These are phyloP conservation scores for Acacia pycnantha DNA, from an alignment of 331 rosid genomes.

Conservation along the genomic window DNA sequence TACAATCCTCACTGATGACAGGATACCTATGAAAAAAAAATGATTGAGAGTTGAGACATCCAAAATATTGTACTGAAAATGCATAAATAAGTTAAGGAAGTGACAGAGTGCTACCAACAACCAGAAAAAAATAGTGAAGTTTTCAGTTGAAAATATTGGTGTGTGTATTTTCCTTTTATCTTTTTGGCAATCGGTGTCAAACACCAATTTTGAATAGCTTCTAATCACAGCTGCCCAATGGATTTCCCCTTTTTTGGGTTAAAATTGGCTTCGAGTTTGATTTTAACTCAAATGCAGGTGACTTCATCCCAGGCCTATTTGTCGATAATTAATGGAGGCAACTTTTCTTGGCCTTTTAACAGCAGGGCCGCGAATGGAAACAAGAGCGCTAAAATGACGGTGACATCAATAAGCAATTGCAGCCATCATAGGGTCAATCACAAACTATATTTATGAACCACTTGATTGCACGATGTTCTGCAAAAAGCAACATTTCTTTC, in stretches of 20 bases:
- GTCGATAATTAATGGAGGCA: not conserved
- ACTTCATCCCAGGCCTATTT: not conserved
- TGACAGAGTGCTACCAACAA: not conserved
- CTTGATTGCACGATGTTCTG: not conserved
- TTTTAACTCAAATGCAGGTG: not conserved
- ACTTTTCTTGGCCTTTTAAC: not conserved
- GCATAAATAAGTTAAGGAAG: not conserved
- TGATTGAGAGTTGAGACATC: not conserved
- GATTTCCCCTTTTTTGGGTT: not conserved
- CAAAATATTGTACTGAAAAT: not conserved
- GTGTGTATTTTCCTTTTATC: not conserved
- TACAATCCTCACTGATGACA: constrained; percentile 32
- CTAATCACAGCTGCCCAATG: not conserved
- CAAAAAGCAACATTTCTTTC: not conserved
- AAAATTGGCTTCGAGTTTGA: not conserved
- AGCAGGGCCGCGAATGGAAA: not conserved
- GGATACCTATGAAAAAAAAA: constrained; percentile 36
- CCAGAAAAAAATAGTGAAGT: not conserved
- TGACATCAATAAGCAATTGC: not conserved
- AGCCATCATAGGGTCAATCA: constrained; percentile 4
- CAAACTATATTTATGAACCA: constrained; percentile 10
- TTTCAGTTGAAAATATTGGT: not conserved
- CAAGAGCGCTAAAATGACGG: not conserved
- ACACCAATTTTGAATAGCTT: not conserved
- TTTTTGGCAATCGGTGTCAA: not conserved